Conservation (phyloP, 441 rosid species). For the Corymbia citriodora region DNA sequence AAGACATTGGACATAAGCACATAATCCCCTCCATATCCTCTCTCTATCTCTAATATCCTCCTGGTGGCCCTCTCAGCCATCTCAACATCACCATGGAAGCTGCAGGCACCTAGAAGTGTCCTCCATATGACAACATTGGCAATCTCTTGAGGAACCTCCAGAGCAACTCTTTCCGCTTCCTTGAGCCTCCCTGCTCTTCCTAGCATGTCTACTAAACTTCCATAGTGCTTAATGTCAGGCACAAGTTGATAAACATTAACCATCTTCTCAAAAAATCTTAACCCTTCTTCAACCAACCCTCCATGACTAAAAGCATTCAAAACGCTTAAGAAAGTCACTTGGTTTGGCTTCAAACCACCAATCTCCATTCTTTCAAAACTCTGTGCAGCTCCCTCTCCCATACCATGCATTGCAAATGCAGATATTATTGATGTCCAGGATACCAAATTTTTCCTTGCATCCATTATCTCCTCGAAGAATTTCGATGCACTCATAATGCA, state of each 20-base stretch:
- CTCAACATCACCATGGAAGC: slow-evolving; percentile 62
- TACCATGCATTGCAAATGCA: slow-evolving; percentile 73
- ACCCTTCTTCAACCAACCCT: slow-evolving; percentile 73
- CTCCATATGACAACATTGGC: slow-evolving; percentile 64
- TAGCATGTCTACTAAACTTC: slow-evolving; percentile 77
- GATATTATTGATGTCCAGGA: slow-evolving; percentile 82
- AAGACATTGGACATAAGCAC: slow-evolving; percentile 67
- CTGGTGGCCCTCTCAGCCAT: slow-evolving; percentile 66
- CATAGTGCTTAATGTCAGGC: slow-evolving; percentile 68
- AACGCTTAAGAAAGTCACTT: slow-evolving; percentile 69
- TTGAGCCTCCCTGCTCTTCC: slow-evolving; percentile 78
- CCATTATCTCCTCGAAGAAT: slow-evolving; percentile 43
- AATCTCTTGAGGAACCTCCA: slow-evolving; percentile 44
- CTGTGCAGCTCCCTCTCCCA: slow-evolving; percentile 65
- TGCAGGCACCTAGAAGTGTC: slow-evolving; percentile 79
- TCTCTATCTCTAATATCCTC: slow-evolving; percentile 67
- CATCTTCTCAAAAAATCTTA: slow-evolving; percentile 63
- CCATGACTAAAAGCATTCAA: slow-evolving; percentile 89
- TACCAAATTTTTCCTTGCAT: slow-evolving; percentile 51
- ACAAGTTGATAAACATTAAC: slow-evolving; percentile 31
- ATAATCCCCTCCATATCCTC: slow-evolving; percentile 75
- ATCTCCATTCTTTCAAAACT: slow-evolving; percentile 53
- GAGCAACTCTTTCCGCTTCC: slow-evolving; percentile 72
- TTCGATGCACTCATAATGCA: slow-evolving; percentile 46
- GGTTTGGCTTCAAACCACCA: slow-evolving; percentile 48